Conservation (phyloP, 768 basidiomycete genomes). For the Suillus ampliporus region DNA sequence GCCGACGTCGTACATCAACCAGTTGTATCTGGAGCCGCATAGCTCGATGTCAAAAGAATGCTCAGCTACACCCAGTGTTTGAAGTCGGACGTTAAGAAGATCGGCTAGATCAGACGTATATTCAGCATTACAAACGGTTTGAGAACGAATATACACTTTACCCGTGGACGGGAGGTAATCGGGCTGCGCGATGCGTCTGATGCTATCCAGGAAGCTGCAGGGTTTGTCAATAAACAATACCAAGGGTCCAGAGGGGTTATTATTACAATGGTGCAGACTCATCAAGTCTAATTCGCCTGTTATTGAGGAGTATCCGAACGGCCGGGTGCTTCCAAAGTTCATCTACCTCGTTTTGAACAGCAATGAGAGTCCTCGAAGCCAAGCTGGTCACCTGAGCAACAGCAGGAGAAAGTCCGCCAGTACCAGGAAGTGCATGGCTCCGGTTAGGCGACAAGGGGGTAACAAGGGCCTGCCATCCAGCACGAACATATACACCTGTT, state of each 20-base stretch:
- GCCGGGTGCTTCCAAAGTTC: conserved; percentile 75
- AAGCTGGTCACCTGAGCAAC: conserved; percentile 53
- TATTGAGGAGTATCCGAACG: conserved; percentile 59
- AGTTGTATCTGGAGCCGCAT: conserved; percentile 67
- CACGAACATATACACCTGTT: conserved; percentile 68
- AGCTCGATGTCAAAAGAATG: conserved; percentile 73
- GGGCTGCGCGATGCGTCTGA: conserved; percentile 67
- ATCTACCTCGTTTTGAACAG: conserved; percentile 56
- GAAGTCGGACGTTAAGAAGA: conserved; percentile 78
- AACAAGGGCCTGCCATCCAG: conserved; percentile 73
- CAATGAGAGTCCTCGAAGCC: conserved; percentile 60
- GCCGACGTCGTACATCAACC: conserved; percentile 85
- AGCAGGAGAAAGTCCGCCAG: conserved; percentile 34
- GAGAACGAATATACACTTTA: conserved; percentile 31
- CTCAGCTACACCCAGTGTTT: conserved; percentile 81
- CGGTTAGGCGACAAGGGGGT: conserved; percentile 47
- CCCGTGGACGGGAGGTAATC: conserved; percentile 78
- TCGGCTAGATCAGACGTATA: conserved; percentile 54
- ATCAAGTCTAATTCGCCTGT: conserved; percentile 68
- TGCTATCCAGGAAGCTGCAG: conserved; percentile 68
- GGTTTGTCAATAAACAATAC: conserved; percentile 10
- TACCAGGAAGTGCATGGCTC: conserved; percentile 45
- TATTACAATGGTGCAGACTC: conserved; percentile 79
- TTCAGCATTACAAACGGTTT: conserved; percentile 9
- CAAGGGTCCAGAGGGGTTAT: conserved; percentile 9